Percentiles rank a stretch among this genome's conserved stretches.
Evolutionary conservation across 2,329 filamentous ascomycete genomes (phyloP).

Genomic region (Orbilia brochopaga): DNA sequence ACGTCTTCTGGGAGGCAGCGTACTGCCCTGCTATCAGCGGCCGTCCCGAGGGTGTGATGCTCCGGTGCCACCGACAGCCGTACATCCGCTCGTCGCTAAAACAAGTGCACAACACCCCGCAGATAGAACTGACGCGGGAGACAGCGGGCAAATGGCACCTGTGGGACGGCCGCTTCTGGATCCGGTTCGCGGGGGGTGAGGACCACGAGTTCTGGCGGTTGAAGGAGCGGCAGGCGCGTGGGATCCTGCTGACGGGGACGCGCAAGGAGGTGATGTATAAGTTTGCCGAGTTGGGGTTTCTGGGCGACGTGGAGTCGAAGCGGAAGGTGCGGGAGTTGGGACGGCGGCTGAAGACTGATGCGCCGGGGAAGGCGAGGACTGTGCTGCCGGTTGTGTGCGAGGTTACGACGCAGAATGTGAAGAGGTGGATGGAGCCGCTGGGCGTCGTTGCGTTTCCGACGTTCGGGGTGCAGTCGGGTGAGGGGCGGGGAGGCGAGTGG

Average conservation of each 20-base stretch:
- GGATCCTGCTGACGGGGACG: slow-evolving; percentile 34
- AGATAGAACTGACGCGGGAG: slow-evolving; percentile 2
- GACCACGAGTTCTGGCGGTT: slow-evolving; percentile 16
- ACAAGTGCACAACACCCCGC: slow-evolving; percentile 12
- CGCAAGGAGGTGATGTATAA: slow-evolving; percentile 37
- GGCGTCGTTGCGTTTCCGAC: slow-evolving; percentile 23
- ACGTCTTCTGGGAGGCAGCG: slow-evolving; percentile 33
- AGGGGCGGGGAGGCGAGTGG: slow-evolving; percentile 21
- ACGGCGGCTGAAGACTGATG: slow-evolving; percentile 16
- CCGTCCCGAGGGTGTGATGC: slow-evolving; percentile 16
- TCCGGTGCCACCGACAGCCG: slow-evolving; percentile 34
- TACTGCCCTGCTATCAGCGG: not conserved
- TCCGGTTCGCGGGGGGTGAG: slow-evolving; percentile 13
- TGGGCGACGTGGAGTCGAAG: not conserved
- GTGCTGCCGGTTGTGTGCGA: slow-evolving; percentile 41
- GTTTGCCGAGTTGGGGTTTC: slow-evolving; percentile 2
- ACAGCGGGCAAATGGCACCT: slow-evolving; percentile 18
- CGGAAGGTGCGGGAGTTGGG: slow-evolving; percentile 4
- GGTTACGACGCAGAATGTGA: slow-evolving; percentile 9
- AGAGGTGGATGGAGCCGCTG: slow-evolving; percentile 35
- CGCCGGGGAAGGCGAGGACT: slow-evolving; percentile 39
- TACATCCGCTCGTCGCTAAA: slow-evolving; percentile 7
- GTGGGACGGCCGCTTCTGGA: slow-evolving; percentile 38
- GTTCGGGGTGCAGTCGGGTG: slow-evolving; percentile 20
- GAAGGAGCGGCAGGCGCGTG: not conserved